Conservation (phyloP, 78 protist genomes). For the Pigoraptor vietnamica region DNA sequence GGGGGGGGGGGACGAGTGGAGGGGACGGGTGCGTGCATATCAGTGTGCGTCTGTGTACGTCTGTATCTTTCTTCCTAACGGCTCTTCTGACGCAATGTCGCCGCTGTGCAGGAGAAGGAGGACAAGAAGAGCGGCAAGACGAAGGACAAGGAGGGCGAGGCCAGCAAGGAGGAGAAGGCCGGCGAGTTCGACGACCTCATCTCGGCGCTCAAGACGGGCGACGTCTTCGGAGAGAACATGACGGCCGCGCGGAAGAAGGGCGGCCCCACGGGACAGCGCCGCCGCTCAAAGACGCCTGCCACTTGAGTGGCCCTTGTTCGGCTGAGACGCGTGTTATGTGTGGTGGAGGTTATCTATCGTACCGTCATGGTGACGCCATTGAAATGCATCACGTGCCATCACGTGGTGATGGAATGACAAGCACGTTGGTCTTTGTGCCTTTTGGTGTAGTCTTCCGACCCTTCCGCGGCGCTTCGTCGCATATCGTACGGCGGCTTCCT, state of each 20-base stretch:
- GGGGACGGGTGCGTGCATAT: too few relatives aligned
- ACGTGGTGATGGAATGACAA: too few relatives aligned
- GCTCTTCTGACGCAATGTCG: background rate
- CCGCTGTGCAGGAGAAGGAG: background rate
- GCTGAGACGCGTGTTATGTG: background rate
- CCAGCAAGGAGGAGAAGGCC: background rate
- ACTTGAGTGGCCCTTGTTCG: background rate
- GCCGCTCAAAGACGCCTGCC: background rate
- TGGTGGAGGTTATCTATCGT: too few relatives aligned
- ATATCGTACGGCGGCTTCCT: too few relatives aligned
- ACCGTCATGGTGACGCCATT: too few relatives aligned
- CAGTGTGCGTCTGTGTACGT: background rate
- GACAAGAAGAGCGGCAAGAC: background rate
- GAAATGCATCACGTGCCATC: too few relatives aligned
- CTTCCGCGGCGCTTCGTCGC: too few relatives aligned
- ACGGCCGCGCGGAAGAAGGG: background rate
- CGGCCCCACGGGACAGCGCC: too few relatives aligned
- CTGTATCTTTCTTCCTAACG: too few relatives aligned
- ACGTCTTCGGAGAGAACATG: background rate
- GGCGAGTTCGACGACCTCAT: background rate
- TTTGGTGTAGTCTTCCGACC: too few relatives aligned
- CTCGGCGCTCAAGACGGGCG: background rate
- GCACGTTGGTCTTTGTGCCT: too few relatives aligned
- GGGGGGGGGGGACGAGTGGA: too few relatives aligned
- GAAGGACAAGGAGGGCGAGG: background rate